Conservation (phyloP, 495 filamentous ascomycete genomes). For the Hyaloscypha finlandica region DNA sequence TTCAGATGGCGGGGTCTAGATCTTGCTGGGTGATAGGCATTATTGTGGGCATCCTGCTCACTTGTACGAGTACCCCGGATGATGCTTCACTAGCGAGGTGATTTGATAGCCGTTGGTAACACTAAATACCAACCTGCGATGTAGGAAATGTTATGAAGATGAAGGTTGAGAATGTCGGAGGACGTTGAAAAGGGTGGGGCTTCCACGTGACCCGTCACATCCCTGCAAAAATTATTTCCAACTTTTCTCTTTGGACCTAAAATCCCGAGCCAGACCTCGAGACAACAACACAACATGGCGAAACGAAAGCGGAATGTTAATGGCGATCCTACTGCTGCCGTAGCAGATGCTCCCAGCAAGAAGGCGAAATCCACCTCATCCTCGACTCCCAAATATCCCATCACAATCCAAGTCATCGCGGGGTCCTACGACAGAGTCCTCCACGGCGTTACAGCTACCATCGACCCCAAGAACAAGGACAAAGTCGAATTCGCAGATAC, state of each 20-base stretch:
- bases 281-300: conserved; percentile 51
- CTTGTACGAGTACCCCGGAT: too few relatives aligned
- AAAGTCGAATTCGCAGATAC: conserved; percentile 79
- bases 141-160: background rate
- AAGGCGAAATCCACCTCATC: conserved; percentile 41
- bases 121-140: too few relatives aligned
- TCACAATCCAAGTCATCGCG: conserved; percentile 82
- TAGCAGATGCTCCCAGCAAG: conserved; percentile 36
- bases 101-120: too few relatives aligned
- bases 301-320: conserved; percentile 68
- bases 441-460: conserved; percentile 82
- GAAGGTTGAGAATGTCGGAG: background rate
- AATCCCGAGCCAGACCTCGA: background rate
- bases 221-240: conserved; percentile 8
- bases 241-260: conserved; percentile 2
- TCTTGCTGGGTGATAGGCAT: too few relatives aligned
- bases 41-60: too few relatives aligned
- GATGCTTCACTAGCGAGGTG: too few relatives aligned
- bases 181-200: background rate
- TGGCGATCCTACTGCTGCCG: conserved; percentile 24
- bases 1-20: too few relatives aligned
- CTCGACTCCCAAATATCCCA: conserved; percentile 31
- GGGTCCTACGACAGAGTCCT: conserved; percentile 94
- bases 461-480: conserved; percentile 47
- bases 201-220: background rate